Percentiles rank a stretch among this genome's conserved stretches.
Conservation (phyloP, 192 early-diverging fungal genomes). For the Coemansia erecta region DNA sequence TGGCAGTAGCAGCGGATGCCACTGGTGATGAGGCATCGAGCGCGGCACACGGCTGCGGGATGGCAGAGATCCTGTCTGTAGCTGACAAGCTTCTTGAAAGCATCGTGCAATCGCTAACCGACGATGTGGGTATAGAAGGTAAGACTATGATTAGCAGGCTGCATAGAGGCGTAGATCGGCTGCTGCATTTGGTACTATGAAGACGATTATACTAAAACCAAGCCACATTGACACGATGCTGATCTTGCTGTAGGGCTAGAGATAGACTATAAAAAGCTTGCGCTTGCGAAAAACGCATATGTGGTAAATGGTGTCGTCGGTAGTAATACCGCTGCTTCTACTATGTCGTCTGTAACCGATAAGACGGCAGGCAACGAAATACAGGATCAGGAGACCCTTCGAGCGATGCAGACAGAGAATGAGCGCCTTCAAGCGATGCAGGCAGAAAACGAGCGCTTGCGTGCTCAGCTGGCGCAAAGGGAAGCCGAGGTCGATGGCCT, state of each 20-base stretch:
- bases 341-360: no score
- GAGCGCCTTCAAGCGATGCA: neutral
- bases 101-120: neutral
- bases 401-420: neutral
- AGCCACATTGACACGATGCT: no score
- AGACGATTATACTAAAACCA: no score
- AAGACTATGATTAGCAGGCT: neutral
- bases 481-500: conserved; percentile 2
- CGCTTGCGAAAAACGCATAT: no score
- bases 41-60: neutral
- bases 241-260: no score
- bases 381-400: neutral
- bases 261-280: no score
- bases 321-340: no score
- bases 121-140: conserved; percentile 1
- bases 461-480: conserved; percentile 7
- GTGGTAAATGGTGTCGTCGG: no score
- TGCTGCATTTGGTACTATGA: no score
- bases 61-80: neutral
- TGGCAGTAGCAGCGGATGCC: neutral
- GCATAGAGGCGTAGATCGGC: no score
- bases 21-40: neutral
- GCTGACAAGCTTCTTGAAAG: neutral
- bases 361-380: neutral
- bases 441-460: neutral